Conservation (phyloP, 176 grass and related monocot species). For the Oryza australiensis region DNA sequence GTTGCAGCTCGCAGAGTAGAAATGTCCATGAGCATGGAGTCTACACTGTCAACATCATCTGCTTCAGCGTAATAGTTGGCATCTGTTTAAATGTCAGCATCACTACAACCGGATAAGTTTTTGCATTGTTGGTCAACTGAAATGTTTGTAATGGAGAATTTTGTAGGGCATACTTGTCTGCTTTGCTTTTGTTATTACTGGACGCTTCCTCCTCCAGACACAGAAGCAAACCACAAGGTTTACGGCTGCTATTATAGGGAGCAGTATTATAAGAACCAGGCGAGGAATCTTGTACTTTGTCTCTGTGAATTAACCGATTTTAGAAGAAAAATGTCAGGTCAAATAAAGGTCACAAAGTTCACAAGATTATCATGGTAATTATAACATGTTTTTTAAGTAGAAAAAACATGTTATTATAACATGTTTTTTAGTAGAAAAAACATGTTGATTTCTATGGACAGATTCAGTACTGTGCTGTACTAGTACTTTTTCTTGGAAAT, state of each 20-base stretch:
- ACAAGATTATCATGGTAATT: neutral
- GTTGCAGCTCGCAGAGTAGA: conserved; percentile 38
- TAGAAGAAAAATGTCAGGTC: neutral
- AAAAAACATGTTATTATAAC: too few species aligned
- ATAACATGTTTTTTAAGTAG: too few species aligned
- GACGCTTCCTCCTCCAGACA: neutral
- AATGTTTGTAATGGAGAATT: too few species aligned
- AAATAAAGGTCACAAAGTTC: neutral
- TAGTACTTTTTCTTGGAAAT: too few species aligned
- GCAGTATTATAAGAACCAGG: conserved; percentile 11
- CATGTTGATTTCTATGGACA: too few species aligned
- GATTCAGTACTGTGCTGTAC: too few species aligned
- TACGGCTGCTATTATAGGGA: neutral
- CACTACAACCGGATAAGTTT: neutral
- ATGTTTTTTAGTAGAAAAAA: too few species aligned
- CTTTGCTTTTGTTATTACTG: neutral
- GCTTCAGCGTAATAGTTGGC: neutral
- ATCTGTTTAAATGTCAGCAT: neutral
- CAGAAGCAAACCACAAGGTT: conserved; percentile 21
- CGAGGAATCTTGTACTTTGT: conserved; percentile 14
- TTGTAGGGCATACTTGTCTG: neutral
- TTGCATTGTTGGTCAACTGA: neutral
- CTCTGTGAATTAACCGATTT: neutral
- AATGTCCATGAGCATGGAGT: conserved; percentile 43
- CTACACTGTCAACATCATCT: conserved; percentile 7